Conservation (phyloP, 1,139 yeast genomes). For the Wickerhamomyces sp. region DNA sequence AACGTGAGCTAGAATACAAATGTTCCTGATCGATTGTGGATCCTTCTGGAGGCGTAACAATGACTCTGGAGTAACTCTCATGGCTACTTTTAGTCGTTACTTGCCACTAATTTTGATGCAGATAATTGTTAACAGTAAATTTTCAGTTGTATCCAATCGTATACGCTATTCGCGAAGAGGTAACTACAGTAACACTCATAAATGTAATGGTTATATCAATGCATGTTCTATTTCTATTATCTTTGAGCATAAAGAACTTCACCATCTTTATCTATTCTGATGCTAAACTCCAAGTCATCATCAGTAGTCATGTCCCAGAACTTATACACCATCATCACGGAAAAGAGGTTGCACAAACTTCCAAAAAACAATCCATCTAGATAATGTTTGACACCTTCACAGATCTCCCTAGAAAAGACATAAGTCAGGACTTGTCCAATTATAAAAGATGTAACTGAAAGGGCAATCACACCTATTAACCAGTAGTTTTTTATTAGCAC, state of each 20-base stretch:
- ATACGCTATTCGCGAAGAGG: background rate
- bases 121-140: background rate
- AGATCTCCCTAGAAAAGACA: slow-evolving; percentile 60
- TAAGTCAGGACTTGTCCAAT: slow-evolving; percentile 75
- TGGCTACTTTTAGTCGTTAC: slow-evolving; percentile 2
- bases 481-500: slow-evolving; percentile 71
- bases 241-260: slow-evolving; percentile 24
- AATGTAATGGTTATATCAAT: too few species aligned
- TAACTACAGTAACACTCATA: too few species aligned
- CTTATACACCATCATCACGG: slow-evolving; percentile 92
- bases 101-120: background rate
- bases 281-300: slow-evolving; percentile 91
- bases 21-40: slow-evolving; percentile 72
- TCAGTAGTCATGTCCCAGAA: slow-evolving; percentile 97
- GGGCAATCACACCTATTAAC: slow-evolving; percentile 78
- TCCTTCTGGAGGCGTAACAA: slow-evolving; percentile 64
- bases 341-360: slow-evolving; percentile 69
- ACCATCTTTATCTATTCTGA: slow-evolving; percentile 36
- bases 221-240: background rate
- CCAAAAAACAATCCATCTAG: slow-evolving; percentile 89
- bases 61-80: slow-evolving; percentile 52
- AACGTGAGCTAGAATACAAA: slow-evolving; percentile 95
- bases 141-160: background rate
- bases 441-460: slow-evolving; percentile 72
- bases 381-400: slow-evolving; percentile 74